Base-by-base conservation (phyloP, 768 basidiomycete genomes). In the Albatrellus ellisii region DNA sequence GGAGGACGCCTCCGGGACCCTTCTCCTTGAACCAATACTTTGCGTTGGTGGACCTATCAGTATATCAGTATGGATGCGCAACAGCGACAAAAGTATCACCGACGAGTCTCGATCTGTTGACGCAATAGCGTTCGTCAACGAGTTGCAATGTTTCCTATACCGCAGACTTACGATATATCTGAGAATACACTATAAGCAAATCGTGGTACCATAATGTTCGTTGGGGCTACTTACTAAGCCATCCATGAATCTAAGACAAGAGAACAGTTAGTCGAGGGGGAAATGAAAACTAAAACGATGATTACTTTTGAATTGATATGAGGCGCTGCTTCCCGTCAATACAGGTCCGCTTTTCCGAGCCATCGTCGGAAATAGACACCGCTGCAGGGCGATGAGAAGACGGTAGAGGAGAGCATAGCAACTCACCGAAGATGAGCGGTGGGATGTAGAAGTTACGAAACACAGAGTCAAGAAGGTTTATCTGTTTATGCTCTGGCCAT, bases 301-400 rank as follows among this genome's bases (percentile, higher is more conserved):
- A 15, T 59, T 49, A 80, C 81, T 70, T 63, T 35, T 75, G 66
- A 36, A 89, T 78, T 0, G 81, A 84, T 0, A 82, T 86, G 36
- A 86, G 56, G 20, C 86, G 62, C 54, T 89, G 86, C 53, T 89
- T 89, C 14, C 86, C 86, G 51, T 86, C 83, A 6, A 83, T 81
- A 51, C 80, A 83, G 1, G 73, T 75, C 50, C 73, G 73, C 3
- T 61, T 66, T 52, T 83, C 81, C 0, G 69, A 60, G 0, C 84
- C 84, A 50, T 86, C 81, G 0, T 76, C 70, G 26, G 57, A 52
- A 2, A 62, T 56, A 17, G 70, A 60, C 10, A 74, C 68, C 46
- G 78, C 76, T 65, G 52, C 12, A 15, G 22, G n/a, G n/a, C 27
- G 12, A 27, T 6, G 21, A 41, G 10, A 44, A 32, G 20, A 26